Conservation (phyloP, 1,139 yeast genomes). For the Saccharomyces uvarum region DNA sequence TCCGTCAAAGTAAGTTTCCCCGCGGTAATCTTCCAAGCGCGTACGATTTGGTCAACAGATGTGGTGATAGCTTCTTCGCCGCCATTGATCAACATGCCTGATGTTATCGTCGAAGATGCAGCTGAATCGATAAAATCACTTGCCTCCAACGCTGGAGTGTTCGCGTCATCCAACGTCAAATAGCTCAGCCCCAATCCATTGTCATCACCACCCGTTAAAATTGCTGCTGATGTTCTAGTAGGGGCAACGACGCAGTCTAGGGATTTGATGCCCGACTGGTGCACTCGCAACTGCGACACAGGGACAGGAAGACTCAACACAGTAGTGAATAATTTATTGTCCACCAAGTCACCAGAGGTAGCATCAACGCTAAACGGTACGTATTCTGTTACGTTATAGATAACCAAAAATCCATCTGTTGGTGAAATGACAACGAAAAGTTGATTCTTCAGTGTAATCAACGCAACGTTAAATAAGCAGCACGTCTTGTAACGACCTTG, state of each 20-base stretch:
- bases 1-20: constrained; percentile 35
- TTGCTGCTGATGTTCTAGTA: constrained; percentile 26
- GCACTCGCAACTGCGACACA: constrained; percentile 38
- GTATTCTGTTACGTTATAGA: constrained; percentile 46
- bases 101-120: constrained; percentile 82
- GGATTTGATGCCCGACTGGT: constrained; percentile 78
- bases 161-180: constrained; percentile 30
- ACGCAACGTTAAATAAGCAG: constrained; percentile 59
- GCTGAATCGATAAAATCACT: constrained; percentile 44
- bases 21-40: constrained; percentile 47
- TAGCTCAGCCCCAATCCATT: constrained; percentile 54
- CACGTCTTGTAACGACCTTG: constrained; percentile 58
- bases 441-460: constrained; percentile 34
- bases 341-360: not conserved
- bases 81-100: constrained; percentile 37
- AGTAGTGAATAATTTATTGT: not conserved
- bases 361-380: constrained; percentile 17
- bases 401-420: constrained; percentile 72
- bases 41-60: constrained; percentile 70
- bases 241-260: constrained; percentile 27
- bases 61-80: constrained; percentile 31
- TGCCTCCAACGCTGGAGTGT: constrained; percentile 13
- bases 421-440: constrained; percentile 50
- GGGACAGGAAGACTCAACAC: not conserved
- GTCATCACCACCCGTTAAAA: constrained; percentile 88